A percentile compares a stretch with the other conserved stretches of the same genome.
Evolutionary conservation across 768 basidiomycete genomes (phyloP).

Genomic region (Pseudohyphozyma bogoriensis): DNA sequence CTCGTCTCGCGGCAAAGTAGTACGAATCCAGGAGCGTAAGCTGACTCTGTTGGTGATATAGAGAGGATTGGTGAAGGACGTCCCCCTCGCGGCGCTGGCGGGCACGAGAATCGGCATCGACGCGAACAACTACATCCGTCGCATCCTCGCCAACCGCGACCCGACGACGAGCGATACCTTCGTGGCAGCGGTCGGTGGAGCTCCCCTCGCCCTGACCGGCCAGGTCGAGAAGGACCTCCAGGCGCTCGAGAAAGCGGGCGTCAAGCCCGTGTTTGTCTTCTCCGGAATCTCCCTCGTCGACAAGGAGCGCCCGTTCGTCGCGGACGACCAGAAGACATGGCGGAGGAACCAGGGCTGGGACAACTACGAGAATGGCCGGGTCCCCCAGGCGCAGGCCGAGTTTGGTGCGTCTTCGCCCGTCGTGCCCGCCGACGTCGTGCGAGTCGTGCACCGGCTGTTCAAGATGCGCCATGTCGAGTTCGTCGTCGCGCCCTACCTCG

Average conservation of each 20-base stretch:
- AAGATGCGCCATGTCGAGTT: conserved; percentile 92
- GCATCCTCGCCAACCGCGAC: conserved; percentile 54
- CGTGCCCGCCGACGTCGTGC: conserved; percentile 83
- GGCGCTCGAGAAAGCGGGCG: conserved; percentile 73
- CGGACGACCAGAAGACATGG: conserved; percentile 33
- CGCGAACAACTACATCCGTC: conserved; percentile 77
- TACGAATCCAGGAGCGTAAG: too few relatives aligned
- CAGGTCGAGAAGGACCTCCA: conserved; percentile 89
- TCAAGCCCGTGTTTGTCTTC: conserved; percentile 99
- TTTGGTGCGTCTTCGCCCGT: conserved; percentile 49
- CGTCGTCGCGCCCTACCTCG: conserved; percentile 86
- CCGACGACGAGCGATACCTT: conserved; percentile 76
- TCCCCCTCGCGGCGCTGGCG: conserved; percentile 66
- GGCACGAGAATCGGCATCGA: conserved; percentile 96
- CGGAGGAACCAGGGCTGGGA: conserved; percentile 68
- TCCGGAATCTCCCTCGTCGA: conserved; percentile 67
- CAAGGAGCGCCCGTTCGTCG: conserved; percentile 34
- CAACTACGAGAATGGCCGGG: conserved; percentile 83
- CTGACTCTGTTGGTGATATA: too few relatives aligned
- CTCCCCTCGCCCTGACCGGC: conserved; percentile 70
- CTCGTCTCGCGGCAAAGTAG: too few relatives aligned
- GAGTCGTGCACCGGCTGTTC: conserved; percentile 82
- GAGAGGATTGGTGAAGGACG: conserved; percentile 76
- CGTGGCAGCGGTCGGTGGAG: conserved; percentile 86
- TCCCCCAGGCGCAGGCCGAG: conserved; percentile 73